Evolutionary conservation across 139 green algal genomes (phyloP).

Genomic region (Coelastrella sp.): DNA sequence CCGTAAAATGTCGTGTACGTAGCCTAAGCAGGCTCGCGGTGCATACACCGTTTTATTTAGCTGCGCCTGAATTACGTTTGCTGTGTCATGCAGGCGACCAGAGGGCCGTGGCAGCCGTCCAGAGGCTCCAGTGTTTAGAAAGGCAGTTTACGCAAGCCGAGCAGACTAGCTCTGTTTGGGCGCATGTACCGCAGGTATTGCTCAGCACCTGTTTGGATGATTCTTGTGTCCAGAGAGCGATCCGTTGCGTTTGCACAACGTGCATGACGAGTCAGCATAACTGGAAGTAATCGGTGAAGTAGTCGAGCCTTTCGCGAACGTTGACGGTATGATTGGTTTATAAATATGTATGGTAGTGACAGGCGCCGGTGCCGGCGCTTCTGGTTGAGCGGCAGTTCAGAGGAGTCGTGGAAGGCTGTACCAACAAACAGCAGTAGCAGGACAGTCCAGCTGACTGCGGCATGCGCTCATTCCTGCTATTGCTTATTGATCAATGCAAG

Average conservation of each 20-base stretch:
- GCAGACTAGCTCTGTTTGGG: conserved; percentile 14
- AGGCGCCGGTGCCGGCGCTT: too few species aligned
- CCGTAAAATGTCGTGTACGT: conserved; percentile 5
- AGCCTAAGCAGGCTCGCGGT: background rate
- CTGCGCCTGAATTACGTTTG: background rate
- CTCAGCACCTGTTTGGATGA: background rate
- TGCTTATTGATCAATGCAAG: too few species aligned
- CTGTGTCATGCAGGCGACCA: background rate
- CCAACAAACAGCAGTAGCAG: too few species aligned
- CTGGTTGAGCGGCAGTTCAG: too few species aligned
- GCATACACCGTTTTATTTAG: background rate
- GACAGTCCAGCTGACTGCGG: too few species aligned
- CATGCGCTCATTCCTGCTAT: too few species aligned
- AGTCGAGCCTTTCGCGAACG: too few species aligned
- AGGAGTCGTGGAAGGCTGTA: too few species aligned
- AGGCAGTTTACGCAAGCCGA: background rate
- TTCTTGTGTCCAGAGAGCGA: background rate
- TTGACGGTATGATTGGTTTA: too few species aligned
- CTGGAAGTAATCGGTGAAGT: background rate
- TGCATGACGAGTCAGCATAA: conserved; percentile 1
- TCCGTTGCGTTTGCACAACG: background rate
- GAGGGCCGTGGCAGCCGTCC: background rate
- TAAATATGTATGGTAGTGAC: too few species aligned
- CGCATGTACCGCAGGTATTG: conserved; percentile 14
- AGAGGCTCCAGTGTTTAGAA: background rate